These are phyloP conservation scores for Phytophthora fragariae DNA, from an alignment of 352 stramenopile genomes.

Conservation along the genomic window DNA sequence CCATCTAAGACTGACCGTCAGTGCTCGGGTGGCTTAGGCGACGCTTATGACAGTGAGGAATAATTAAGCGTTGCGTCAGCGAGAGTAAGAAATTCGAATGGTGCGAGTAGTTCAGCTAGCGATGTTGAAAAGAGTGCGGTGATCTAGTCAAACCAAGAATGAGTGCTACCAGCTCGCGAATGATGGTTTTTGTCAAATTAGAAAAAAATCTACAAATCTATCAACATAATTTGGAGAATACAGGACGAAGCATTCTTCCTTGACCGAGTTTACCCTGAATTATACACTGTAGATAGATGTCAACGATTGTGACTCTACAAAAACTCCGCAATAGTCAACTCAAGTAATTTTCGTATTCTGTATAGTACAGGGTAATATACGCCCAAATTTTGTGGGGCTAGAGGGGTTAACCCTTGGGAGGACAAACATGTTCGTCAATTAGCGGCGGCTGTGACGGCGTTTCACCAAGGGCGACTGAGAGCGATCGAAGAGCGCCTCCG, in stretches of 20 bases:
- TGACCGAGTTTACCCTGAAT: constrained; percentile 1
- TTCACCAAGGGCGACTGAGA: too few species aligned
- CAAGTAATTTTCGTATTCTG: constrained; percentile 17
- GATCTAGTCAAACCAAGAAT: constrained; percentile 3
- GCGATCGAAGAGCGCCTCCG: too few species aligned
- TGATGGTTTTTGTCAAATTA: constrained; percentile 7
- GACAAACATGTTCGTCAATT: too few species aligned
- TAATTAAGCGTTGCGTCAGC: neutral
- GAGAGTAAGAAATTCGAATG: neutral
- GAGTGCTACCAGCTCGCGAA: neutral
- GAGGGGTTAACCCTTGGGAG: neutral
- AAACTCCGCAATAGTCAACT: constrained; percentile 21
- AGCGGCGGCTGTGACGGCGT: too few species aligned
- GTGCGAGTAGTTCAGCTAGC: neutral
- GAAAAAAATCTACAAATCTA: neutral
- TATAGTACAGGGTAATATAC: constrained; percentile 13
- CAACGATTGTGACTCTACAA: constrained; percentile 5
- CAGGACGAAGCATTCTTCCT: neutral
- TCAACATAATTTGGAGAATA: neutral
- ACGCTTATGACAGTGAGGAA: neutral
- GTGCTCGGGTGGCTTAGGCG: neutral
- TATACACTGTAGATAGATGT: constrained; percentile 4
- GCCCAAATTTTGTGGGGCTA: constrained; percentile 7
- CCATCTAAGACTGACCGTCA: neutral
- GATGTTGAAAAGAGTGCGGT: neutral